Base-by-base conservation (phyloP, 164 flowering plant genomes). In the Vitis rotundifolia region DNA sequence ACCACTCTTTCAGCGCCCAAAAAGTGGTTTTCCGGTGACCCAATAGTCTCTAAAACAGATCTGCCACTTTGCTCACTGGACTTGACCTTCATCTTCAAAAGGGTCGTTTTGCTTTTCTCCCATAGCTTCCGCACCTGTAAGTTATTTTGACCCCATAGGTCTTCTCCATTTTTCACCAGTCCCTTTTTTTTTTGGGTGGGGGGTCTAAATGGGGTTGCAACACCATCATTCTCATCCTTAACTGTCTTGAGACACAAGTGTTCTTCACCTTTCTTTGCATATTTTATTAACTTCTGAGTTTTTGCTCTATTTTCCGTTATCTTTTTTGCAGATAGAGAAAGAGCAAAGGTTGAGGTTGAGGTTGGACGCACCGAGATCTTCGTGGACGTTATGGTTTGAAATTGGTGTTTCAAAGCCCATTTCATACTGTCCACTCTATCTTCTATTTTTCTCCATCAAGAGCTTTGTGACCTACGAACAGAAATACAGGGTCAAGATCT, bases 321-420 rank as follows among this genome's bases (percentile, higher is more conserved):
- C 13, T 44, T 16, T 12, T 37, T 37, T 37, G 44, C 44, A 37
- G 44, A 29, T 37, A 0, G 62, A 49, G 50, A 61, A 52, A 63
- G 49, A 63, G 53, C 44, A 37, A 37, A 37, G 44, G 44, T 37
- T 22, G 26, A 22, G 26, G 26, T 31, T 31, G 44, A 37, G 44
- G 44, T 37, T 37, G 9, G 61, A 66, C 61, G 52, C 19, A 53
- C 62, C 5, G 60, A 31, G 57, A 31, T 54, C 8, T 26, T 8
- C 49, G 66, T 64, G 53, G 18, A 70, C 77, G 77, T 74, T 74
- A 74, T 49, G 49, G 52, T 64, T 6, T 47, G 26, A 62, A 1
- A n/a, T 47, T 67, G 48, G 57, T 37, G 29, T 49, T 68, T 64
- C 58, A 66, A 65, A 31, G 64, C 19, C n/a, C 61, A 6, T 58